Percentiles rank a stretch among this genome's conserved stretches.
phyloP scores from a whole-genome alignment of 2,329 filamentous ascomycete species.

The Penicillium sp. region DNA sequence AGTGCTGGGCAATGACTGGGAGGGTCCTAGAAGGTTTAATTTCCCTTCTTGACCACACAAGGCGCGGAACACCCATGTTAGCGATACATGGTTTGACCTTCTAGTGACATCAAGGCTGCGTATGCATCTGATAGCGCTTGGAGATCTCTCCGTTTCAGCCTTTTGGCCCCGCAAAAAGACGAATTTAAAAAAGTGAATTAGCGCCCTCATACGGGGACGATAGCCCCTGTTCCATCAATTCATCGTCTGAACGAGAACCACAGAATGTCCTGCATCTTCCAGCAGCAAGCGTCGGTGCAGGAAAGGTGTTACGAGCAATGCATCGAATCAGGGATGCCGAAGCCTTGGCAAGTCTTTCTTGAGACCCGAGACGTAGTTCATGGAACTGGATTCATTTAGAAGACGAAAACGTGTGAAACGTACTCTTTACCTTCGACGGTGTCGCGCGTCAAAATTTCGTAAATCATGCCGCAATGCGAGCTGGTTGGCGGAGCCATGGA shows the following conservation, averaged over 20 bases:
- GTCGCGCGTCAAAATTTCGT: neutral
- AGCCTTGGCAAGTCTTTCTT: neutral
- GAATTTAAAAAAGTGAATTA: neutral
- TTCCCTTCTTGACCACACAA: neutral
- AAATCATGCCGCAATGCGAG: neutral
- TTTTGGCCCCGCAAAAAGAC: neutral
- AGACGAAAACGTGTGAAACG: too few species aligned
- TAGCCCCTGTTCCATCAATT: conserved; percentile 1
- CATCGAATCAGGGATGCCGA: neutral
- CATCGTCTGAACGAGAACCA: neutral
- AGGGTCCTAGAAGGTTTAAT: neutral
- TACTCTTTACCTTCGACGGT: too few species aligned
- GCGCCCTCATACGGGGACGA: conserved; percentile 1
- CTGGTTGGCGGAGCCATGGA: neutral
- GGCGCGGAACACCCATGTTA: neutral
- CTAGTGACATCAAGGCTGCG: neutral
- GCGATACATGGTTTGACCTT: neutral
- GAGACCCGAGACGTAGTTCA: neutral
- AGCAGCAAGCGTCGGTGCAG: neutral
- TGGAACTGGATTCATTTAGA: too few species aligned
- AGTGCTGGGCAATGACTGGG: neutral
- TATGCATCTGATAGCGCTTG: neutral
- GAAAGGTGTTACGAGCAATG: neutral
- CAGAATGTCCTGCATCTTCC: neutral
- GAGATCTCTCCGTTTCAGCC: neutral